Evolutionary conservation across 495 filamentous ascomycete genomes (phyloP), one percentile per base, ranked within the genome.

Genomic region (Podospora appendiculata): DNA sequence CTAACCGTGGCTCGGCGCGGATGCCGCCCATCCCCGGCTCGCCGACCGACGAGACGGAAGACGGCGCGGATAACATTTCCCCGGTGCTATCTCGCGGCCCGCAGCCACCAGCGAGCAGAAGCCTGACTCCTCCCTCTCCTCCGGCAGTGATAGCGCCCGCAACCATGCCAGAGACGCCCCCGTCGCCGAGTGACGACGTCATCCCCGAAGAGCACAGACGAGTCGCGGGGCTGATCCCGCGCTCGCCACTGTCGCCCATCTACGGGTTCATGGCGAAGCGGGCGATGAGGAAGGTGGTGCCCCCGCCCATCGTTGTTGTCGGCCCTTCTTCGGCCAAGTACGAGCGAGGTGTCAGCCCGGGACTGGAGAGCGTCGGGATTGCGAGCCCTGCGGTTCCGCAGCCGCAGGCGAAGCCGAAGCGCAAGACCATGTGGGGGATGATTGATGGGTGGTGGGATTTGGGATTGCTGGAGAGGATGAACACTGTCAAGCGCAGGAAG

Each of bases 361-460:
- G 41, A 4, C 32, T 51, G 47, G 49, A 39, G 44, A 55, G 45
- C 4, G 57, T 57, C 6, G 43, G 6, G 32, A 14, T 60, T 9
- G 40, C 19, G 12, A 60, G 35, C n/a, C 53, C 53, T 0, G 39
- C 45, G 17, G 17, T 13, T 14, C 39, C 9, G 41, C 45, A 32
- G 43, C 12, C 36, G 45, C 47, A 48, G 45, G 36, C 25, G 32
- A 68, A 63, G 54, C 58, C 65, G 43, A 61, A 53, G 50, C 51
- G 71, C 39, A 71, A 56, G 62, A 74, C 69, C 8, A 54, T 72
- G 41, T 64, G 66, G 57, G 62, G 60, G 10, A 48, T 70, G 32
- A 58, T 72, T 33, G 70, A 75, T 9, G 72, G 72, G 14, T 76
- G 73, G 73, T 76, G 73, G 73, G 73, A 76, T 53, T 48, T 76